Base-by-base conservation (phyloP, 768 basidiomycete genomes). In the Termitomyces sp. region DNA sequence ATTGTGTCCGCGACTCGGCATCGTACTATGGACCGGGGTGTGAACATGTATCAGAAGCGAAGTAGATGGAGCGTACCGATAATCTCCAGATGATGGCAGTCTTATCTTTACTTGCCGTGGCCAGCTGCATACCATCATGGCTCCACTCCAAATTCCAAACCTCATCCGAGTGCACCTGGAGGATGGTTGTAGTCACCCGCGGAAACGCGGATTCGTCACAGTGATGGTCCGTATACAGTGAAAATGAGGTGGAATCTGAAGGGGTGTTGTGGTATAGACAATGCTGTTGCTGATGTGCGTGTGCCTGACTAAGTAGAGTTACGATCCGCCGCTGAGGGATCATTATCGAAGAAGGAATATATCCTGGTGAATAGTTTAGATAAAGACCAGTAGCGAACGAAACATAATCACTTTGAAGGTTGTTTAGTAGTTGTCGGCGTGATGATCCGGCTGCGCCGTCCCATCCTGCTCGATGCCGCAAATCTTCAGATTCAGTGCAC, bases 121-220 rank as follows among this genome's bases (percentile, higher is more conserved):
- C 97, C 50, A 99, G 76, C 64, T 80, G 86, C 49, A 72, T 70
- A 2, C 97, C 97, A 67, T 87, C 86, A 63, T 91, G 91, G 70
- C 94, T 96, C 95, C 95, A 99, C 67, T 88, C 89, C 57, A 98
- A 71, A 66, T 89, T 86, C 95, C 96, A 98, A 43, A 99, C 94
- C 68, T 99, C 94, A 67, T 98, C 92, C 11, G 77, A 80, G 70
- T 98, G 96, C 31, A 87, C 91, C 45, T 86, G 82, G 57, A 98
- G 74, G 51, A 94, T 86, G 26, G 89, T 87, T 3, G 92, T 94
- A 12, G 91, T 94, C 26, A 87, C 76, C 45, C 83, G 81, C 7
- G 97, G 97, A 73, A 99, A 98, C 41, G 81, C 81, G 28, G 82
- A 80, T 65, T 86, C 81, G 59, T 85, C 82, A 72, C 95, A 97